Conservation (phyloP, 2,329 filamentous ascomycete genomes). For the Curvularia spicifera region DNA sequence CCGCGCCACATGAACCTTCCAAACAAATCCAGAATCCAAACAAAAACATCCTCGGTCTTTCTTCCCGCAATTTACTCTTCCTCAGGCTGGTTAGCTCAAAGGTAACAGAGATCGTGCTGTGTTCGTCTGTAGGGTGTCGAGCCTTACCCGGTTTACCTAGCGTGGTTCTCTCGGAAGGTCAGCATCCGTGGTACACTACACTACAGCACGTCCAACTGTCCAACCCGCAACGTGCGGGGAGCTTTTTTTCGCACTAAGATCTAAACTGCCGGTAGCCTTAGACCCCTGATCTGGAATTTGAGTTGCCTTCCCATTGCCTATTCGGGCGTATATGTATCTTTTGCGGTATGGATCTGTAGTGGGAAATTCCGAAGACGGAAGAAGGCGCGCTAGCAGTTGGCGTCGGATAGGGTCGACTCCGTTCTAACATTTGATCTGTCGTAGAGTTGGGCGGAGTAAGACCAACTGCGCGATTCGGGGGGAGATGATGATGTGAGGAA, state of each 20-base stretch:
- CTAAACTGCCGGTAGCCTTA: not conserved
- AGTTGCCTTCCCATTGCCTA: not conserved
- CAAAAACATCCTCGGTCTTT: not conserved
- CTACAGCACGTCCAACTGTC: not conserved
- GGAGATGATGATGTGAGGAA: not conserved
- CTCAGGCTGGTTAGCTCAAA: not conserved
- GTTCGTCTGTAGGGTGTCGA: constrained; percentile 2
- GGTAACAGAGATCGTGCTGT: not conserved
- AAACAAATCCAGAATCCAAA: too few species aligned
- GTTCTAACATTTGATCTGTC: not conserved
- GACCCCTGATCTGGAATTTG: not conserved
- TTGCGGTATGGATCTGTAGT: not conserved
- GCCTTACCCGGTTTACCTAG: constrained; percentile 7
- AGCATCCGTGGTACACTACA: constrained; percentile 10
- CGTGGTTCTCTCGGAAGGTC: constrained; percentile 5
- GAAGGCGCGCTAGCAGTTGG: not conserved
- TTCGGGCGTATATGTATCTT: not conserved
- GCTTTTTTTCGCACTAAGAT: not conserved
- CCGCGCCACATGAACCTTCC: not conserved
- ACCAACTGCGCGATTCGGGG: not conserved
- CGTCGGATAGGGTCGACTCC: not conserved
- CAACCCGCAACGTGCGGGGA: constrained; percentile 7
- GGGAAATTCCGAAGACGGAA: not conserved
- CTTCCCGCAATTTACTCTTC: not conserved
- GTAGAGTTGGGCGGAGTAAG: not conserved